phyloP scores from a whole-genome alignment of 2,329 filamentous ascomycete genomes.

The Akanthomyces lecanii region DNA sequence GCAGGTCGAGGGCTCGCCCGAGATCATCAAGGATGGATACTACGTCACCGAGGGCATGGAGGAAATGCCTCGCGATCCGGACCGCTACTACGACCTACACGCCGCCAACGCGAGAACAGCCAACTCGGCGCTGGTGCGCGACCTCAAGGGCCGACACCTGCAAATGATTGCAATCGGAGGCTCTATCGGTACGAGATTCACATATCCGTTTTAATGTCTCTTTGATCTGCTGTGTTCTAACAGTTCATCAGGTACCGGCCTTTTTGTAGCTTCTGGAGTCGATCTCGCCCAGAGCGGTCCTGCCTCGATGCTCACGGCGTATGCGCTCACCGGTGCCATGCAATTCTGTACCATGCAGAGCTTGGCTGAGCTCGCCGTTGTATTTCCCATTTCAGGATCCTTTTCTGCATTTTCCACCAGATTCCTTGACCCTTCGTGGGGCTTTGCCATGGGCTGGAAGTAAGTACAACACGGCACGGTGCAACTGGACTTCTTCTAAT shows the following conservation, averaged over 20 bases:
- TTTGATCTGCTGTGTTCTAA: neutral
- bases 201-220: neutral
- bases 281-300: slow-evolving; percentile 15
- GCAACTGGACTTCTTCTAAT: neutral
- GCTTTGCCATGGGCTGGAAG: slow-evolving; percentile 50
- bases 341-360: slow-evolving; percentile 17
- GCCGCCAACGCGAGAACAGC: slow-evolving; percentile 14
- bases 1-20: neutral
- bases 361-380: slow-evolving; percentile 54
- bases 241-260: neutral
- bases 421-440: slow-evolving; percentile 57
- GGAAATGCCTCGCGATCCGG: slow-evolving; percentile 6
- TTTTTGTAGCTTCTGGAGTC: slow-evolving; percentile 15
- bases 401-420: slow-evolving; percentile 57
- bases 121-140: slow-evolving; percentile 15
- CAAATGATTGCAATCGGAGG: slow-evolving; percentile 17
- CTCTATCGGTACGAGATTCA: slow-evolving; percentile 7
- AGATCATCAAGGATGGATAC: slow-evolving; percentile 14
- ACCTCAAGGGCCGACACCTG: slow-evolving; percentile 13
- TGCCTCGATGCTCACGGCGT: slow-evolving; percentile 13
- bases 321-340: slow-evolving; percentile 13
- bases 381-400: slow-evolving; percentile 55
- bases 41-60: slow-evolving; percentile 12
- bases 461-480: slow-evolving; percentile 28
- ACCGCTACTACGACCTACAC: slow-evolving; percentile 12